A percentile compares a stretch with the other conserved stretches of the same genome.
Evolutionary conservation across 441 rosid genomes (phyloP).

Genomic region (Syzygium syzygioides): DNA sequence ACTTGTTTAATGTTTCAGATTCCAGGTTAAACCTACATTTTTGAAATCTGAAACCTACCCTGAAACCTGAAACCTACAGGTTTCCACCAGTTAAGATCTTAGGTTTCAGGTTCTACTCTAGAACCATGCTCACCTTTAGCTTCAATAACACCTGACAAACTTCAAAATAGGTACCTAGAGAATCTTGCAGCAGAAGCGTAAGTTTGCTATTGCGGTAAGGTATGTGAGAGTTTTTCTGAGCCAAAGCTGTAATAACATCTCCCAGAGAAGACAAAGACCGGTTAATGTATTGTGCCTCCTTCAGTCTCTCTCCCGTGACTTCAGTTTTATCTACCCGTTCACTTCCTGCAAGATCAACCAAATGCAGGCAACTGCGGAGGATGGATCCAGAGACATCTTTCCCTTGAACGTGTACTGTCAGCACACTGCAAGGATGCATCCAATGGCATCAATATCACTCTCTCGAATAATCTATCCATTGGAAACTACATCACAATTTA

Average conservation of each 20-base stretch:
- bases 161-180: conserved; percentile 44
- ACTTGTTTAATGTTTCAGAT: too few species aligned
- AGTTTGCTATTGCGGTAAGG: conserved; percentile 98
- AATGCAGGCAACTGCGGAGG: conserved; percentile 74
- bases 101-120: too few species aligned
- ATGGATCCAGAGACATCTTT: conserved; percentile 63
- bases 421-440: conserved; percentile 41
- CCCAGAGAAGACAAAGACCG: conserved; percentile 92
- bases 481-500: neutral
- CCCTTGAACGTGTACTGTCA: conserved; percentile 78
- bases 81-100: too few species aligned
- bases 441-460: conserved; percentile 11
- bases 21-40: too few species aligned
- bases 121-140: neutral
- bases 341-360: conserved; percentile 98
- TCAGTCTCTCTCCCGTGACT: conserved; percentile 87
- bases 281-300: conserved; percentile 84
- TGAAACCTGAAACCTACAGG: too few species aligned
- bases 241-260: conserved; percentile 88
- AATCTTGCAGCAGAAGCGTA: conserved; percentile 88
- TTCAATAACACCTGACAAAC: neutral
- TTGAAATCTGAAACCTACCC: too few species aligned
- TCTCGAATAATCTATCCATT: neutral
- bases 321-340: conserved; percentile 91
- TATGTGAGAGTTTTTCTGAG: conserved; percentile 76